Base-by-base conservation (phyloP, 345 rosid species). In the Eucalyptus dawsonii region DNA sequence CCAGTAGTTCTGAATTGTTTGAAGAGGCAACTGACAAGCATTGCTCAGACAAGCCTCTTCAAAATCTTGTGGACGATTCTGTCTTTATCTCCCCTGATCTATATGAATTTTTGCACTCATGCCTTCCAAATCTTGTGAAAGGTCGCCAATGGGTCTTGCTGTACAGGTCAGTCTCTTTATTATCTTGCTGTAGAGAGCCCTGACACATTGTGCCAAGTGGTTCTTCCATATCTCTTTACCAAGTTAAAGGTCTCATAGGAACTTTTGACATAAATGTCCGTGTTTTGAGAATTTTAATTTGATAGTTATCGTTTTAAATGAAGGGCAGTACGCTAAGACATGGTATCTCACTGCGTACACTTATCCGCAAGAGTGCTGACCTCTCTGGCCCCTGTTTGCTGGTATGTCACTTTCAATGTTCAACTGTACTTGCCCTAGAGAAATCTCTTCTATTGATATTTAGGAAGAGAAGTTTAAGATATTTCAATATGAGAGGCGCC, bases 251-350 rank as follows among this genome's bases (percentile, higher is more conserved):
- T 89, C n/a, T 69, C 22, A 19, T 80, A 56, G 34, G 58, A 50
- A 88, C 22, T n/a, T 24, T 31, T 83, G 69, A 34, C 42, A 65
- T 53, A 86, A 72, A 8, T 88, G 47, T 44, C 87, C 47, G 80
- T 88, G 80, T 22, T 42, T 86, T 88, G 50, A 89, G 37, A 67
- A 89, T 91, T 90, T 93, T 92, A 87, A 91, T 92, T 92, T 87
- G 89, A 50, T 89, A 56, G 92, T 91, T 58, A 87, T 91, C 92
- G 86, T 91, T 92, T 95, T 88, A 88, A 95, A 92, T 97, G 97
- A 97, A 98, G 98, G 98, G 98, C 99, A 97, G 99, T 92, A 96
- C 99, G 91, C 92, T 94, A 93, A 98, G 95, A 93, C 97, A 98
- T 94, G 99, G 99, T 47, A 98, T 96, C 90, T 97, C 99, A 88